phyloP scores from a whole-genome alignment of 176 grass and related monocot genomes.

The Raddia guianensis region DNA sequence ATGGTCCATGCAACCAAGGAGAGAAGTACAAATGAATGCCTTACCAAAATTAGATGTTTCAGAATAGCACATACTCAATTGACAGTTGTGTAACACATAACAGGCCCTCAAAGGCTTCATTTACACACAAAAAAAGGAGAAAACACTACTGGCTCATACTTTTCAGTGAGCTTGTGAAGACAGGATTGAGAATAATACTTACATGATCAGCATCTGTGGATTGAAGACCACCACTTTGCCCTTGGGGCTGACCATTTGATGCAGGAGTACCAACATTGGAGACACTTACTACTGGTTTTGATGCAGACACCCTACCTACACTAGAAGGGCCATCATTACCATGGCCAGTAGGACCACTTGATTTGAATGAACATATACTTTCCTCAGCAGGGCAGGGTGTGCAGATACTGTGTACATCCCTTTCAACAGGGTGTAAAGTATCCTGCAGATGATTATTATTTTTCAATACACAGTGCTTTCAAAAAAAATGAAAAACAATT shows the following conservation, averaged over 20 bases:
- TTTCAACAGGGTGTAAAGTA: conserved; percentile 38
- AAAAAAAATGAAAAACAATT: conserved; percentile 9
- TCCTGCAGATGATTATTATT: conserved; percentile 37
- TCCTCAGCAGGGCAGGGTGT: conserved; percentile 71
- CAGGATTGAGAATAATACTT: conserved; percentile 46
- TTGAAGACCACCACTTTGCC: conserved; percentile 51
- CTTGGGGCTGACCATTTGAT: conserved; percentile 49
- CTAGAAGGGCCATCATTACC: conserved; percentile 55
- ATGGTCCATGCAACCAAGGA: conserved; percentile 5
- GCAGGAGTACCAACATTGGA: conserved; percentile 51
- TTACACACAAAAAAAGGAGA: neutral
- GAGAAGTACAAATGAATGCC: neutral
- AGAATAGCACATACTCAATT: conserved; percentile 1
- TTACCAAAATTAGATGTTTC: conserved; percentile 3
- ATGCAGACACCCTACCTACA: conserved; percentile 46
- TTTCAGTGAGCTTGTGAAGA: conserved; percentile 19
- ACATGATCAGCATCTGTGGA: conserved; percentile 58
- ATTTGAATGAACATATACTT: conserved; percentile 89
- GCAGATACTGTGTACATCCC: conserved; percentile 54
- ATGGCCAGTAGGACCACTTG: conserved; percentile 53
- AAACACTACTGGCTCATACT: conserved; percentile 14
- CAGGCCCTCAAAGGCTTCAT: neutral
- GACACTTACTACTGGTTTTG: conserved; percentile 59
- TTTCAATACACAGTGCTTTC: conserved; percentile 13
- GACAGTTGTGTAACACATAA: conserved; percentile 1